Base-by-base conservation (phyloP, 148 eudicot species). In the Pouteria glomerata region DNA sequence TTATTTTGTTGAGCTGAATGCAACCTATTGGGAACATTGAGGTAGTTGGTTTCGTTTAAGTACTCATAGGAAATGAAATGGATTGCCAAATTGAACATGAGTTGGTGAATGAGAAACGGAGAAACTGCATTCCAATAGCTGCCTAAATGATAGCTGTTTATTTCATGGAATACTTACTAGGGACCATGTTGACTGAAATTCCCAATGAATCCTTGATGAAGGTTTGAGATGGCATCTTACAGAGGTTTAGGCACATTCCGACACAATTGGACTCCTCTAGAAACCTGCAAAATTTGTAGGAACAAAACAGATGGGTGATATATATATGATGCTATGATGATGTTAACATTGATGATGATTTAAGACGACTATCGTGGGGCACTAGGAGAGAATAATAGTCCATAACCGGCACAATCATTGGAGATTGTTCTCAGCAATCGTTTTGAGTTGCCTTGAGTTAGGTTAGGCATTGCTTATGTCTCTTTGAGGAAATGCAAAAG, bases 161-260 rank as follows among this genome's bases (percentile, higher is more conserved):
- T 52, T 18, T 57, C 26, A 3, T 39, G 2, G n/a, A 21, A 50
- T 60, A 84, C 96, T 77, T 91, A 95, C 98, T 95, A n/a, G 98
- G 98, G 58, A 88, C 83, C 92, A 91, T 85, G 79, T 74, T 85
- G 63, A 91, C 58, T 4, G 98, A 88, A 80, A 85, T 75, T 63
- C 98, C 92, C 21, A 91, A 72, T 34, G 84, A 70, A 44, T 84
- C 83, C 77, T 87, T 91, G 56, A 95, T 85, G 78, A 89, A 95
- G 42, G 76, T 73, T 74, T 91, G 98, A 68, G 93, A 82, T 14
- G 98, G 98, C 84, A 85, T 84, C 83, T 91, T 95, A 85, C 98
- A 95, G 10, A 88, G 86, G 69, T 95, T 95, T 30, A 87, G 86
- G 82, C 98, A 95, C 90, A 88, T 91, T 66, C 96, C 97, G 6